Evolutionary conservation across 2,329 filamentous ascomycete genomes (phyloP).

Genomic region (Colletotrichum trifolii): DNA sequence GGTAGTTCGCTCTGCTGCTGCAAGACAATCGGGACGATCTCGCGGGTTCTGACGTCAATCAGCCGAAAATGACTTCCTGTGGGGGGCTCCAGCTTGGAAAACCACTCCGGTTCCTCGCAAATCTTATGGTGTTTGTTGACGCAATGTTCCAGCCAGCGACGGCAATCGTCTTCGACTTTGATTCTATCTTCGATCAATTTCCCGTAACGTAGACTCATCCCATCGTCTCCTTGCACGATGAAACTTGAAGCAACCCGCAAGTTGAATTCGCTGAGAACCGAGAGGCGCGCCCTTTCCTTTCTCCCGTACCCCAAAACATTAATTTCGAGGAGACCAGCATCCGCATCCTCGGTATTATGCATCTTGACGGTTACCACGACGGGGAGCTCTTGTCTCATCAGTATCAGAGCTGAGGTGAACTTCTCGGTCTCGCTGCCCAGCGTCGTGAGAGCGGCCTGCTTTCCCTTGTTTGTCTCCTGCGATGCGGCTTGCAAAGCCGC

Average conservation of each 20-base stretch:
- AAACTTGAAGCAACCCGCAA: neutral
- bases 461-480: neutral
- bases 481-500: neutral
- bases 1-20: neutral
- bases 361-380: neutral
- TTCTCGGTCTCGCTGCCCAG: fast-evolving
- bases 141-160: neutral
- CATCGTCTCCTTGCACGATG: neutral
- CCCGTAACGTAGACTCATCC: neutral
- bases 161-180: neutral
- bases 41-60: neutral
- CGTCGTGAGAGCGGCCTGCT: neutral
- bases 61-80: neutral
- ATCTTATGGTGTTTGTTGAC: too few relatives aligned
- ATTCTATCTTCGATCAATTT: neutral
- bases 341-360: neutral
- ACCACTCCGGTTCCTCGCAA: neutral
- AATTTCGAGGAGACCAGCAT: neutral
- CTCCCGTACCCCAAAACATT: neutral
- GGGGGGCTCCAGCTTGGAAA: fast-evolving
- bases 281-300: neutral
- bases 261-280: neutral
- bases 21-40: neutral
- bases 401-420: neutral
- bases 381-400: neutral